Percentiles rank a stretch among this genome's conserved stretches.
phyloP scores from a whole-genome alignment of 2,329 filamentous ascomycete species.

The Cephalotrichum gorgonifer region DNA sequence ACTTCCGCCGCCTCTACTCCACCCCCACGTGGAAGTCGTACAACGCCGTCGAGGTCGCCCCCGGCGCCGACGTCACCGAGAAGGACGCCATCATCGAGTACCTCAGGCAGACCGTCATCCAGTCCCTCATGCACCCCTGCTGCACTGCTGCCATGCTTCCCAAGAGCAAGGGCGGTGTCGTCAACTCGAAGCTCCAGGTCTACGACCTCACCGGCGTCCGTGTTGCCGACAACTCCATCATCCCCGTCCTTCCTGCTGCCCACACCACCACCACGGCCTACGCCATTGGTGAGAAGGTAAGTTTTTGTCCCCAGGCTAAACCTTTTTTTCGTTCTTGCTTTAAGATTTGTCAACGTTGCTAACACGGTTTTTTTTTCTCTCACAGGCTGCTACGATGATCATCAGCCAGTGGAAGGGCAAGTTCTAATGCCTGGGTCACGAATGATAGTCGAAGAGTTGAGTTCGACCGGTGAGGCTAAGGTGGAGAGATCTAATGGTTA shows the following conservation, averaged over 20 bases:
- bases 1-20: slow-evolving; percentile 16
- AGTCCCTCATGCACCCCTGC: slow-evolving; percentile 28
- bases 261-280: slow-evolving; percentile 40
- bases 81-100: slow-evolving; percentile 11
- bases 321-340: not conserved
- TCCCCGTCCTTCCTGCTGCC: slow-evolving; percentile 16
- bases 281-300: slow-evolving; percentile 38
- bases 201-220: slow-evolving; percentile 21
- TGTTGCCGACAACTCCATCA: slow-evolving; percentile 17
- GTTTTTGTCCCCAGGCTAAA: not conserved
- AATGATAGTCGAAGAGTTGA: not conserved
- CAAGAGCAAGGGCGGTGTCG: slow-evolving; percentile 22
- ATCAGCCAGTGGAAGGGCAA: slow-evolving; percentile 2
- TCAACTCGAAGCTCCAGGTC: slow-evolving; percentile 21
- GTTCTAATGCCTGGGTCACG: not conserved
- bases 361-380: not conserved
- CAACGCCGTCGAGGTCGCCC: slow-evolving; percentile 16
- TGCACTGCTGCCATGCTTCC: slow-evolving; percentile 34
- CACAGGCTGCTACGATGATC: slow-evolving; percentile 5
- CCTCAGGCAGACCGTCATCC: slow-evolving; percentile 17
- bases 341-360: not conserved
- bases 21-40: slow-evolving; percentile 17
- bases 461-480: not conserved
- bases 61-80: slow-evolving; percentile 14
- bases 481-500: not conserved